phyloP scores from a whole-genome alignment of 768 basidiomycete genomes.

The Russula sp. region DNA sequence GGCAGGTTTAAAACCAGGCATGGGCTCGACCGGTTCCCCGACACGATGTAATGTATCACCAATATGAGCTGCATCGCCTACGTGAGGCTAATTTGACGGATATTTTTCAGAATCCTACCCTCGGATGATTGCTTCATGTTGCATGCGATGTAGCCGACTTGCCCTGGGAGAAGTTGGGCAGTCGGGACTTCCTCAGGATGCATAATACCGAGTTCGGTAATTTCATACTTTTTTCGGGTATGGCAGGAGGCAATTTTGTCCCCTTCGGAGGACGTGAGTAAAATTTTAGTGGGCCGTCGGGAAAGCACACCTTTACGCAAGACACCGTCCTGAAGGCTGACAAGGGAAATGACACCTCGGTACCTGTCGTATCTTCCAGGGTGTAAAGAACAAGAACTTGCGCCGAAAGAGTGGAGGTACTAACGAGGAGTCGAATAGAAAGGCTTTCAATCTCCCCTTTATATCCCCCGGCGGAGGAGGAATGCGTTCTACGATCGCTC shows the following conservation, averaged over 20 bases:
- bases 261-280: slow-evolving; percentile 40
- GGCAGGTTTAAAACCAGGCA: slow-evolving; percentile 87
- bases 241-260: slow-evolving; percentile 85
- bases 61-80: slow-evolving; percentile 61
- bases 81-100: slow-evolving; percentile 1
- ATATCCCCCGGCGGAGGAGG: slow-evolving; percentile 65
- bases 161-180: slow-evolving; percentile 59
- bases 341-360: slow-evolving; percentile 89
- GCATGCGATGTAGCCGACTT: slow-evolving; percentile 87
- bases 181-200: slow-evolving; percentile 85
- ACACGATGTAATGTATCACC: slow-evolving; percentile 87
- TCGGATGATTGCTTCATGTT: slow-evolving; percentile 98
- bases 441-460: slow-evolving; percentile 62
- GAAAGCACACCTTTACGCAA: slow-evolving; percentile 63
- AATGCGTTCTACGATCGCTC: slow-evolving; percentile 76
- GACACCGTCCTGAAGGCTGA: slow-evolving; percentile 74
- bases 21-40: slow-evolving; percentile 67
- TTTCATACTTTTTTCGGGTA: slow-evolving; percentile 83
- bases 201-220: slow-evolving; percentile 84
- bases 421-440: slow-evolving; percentile 91
- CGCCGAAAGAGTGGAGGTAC: slow-evolving; percentile 27
- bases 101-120: slow-evolving; percentile 41
- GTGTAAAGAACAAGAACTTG: slow-evolving; percentile 18
- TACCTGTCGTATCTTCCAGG: slow-evolving; percentile 81
- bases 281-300: not conserved